Evolutionary conservation across 768 basidiomycete genomes (phyloP), one percentile per base, ranked within the genome.

Genomic region (Kwoniella sp.): DNA sequence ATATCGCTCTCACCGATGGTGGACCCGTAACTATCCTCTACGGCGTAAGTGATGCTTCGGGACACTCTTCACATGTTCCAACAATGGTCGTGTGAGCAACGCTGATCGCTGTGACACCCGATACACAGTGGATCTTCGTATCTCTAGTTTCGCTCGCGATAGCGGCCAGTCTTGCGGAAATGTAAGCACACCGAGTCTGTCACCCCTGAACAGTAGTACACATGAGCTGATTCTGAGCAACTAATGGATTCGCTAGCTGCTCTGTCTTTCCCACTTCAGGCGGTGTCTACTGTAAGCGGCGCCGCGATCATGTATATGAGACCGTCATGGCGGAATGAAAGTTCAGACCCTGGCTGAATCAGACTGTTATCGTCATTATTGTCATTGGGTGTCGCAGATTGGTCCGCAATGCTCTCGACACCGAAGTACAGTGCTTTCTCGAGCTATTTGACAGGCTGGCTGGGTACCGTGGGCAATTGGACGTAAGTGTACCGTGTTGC

Each of bases 381-480:
- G 17, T 44, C 17, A 10, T 44, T 9, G 40, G 40, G 7, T 44
- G 5, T 2, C 15, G 7, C 48, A 73, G 72, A 88, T 68, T 88
- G 87, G 87, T 84, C 85, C 49, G 88, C 85, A 68, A 83, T 85
- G 51, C 80, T 88, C 9, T 84, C 85, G 0, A 82, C 86, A 2
- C 84, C 86, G 0, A 81, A 80, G 53, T 83, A 82, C 60, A 82
- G 84, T 56, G 77, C 87, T 7, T 68, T 87, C 9, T 77, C 84
- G 1, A 86, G 85, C 17, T 88, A 87, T 85, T 85, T 88, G 51
- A 86, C 86, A 60, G 87, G 88, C 6, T 89, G 88, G 88, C 78
- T 88, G 19, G 86, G 85, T 1, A 81, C 87, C 69, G 86, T 87
- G 27, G 88, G 88, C 25, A 85, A 87, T 15, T 88, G 87, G 87